Evolutionary conservation across 2,329 filamentous ascomycete genomes (phyloP).

Genomic region (Byssochlamys sp.): DNA sequence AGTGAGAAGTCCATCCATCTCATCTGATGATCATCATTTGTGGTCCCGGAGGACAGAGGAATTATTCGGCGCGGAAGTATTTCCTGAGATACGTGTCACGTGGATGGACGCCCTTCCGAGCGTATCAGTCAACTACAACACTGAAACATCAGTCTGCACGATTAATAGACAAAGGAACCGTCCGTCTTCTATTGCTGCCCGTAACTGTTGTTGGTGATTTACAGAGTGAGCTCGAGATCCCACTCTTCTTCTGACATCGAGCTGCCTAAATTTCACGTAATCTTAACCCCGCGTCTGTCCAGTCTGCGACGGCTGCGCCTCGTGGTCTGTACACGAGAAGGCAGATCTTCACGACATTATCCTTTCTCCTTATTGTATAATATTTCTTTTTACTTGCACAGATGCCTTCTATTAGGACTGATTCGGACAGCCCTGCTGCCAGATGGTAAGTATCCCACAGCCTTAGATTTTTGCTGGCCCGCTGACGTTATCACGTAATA

Average conservation of each 20-base stretch:
- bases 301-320: neutral
- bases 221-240: neutral
- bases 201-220: neutral
- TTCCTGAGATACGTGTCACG: neutral
- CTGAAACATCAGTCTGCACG: neutral
- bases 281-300: neutral
- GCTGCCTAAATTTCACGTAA: neutral
- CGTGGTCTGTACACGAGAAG: neutral
- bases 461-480: conserved; percentile 4
- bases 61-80: neutral
- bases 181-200: neutral
- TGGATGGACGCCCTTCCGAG: neutral
- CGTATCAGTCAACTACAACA: neutral
- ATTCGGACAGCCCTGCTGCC: conserved; percentile 1
- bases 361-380: neutral
- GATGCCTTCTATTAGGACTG: neutral
- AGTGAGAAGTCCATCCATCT: conserved; percentile 32
- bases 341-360: neutral
- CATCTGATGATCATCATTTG: neutral
- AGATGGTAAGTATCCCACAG: conserved; percentile 16
- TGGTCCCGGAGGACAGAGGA: neutral
- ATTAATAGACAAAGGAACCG: neutral
- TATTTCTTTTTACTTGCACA: neutral
- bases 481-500: conserved; percentile 26
- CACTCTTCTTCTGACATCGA: neutral